Evolutionary conservation across 2,329 filamentous ascomycete genomes (phyloP).

Genomic region (Fusarium nelsonii): DNA sequence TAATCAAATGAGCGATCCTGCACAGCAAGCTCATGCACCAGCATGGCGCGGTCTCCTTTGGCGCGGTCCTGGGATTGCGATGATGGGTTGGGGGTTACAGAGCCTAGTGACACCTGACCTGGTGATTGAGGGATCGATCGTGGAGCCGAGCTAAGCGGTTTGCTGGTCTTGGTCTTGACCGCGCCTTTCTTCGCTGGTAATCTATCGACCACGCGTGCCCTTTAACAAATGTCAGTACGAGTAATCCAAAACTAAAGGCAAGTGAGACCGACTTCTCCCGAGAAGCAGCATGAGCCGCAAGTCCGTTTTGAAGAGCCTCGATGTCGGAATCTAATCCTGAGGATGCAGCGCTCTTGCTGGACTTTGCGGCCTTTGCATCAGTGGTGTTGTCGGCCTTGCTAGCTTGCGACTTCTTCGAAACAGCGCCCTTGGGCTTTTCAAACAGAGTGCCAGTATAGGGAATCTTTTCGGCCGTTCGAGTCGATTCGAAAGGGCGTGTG

Average conservation of each 20-base stretch:
- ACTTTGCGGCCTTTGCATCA: constrained; percentile 49
- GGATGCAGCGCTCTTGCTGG: constrained; percentile 53
- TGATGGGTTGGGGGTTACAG: constrained; percentile 64
- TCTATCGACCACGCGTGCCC: constrained; percentile 53
- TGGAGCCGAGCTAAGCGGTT: constrained; percentile 56
- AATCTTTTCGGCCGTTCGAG: constrained; percentile 61
- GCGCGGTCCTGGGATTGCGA: constrained; percentile 65
- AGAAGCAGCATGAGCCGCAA: constrained; percentile 53
- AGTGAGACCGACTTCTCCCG: constrained; percentile 53
- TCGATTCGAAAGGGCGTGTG: constrained; percentile 63
- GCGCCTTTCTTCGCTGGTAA: constrained; percentile 52
- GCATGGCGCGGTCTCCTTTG: constrained; percentile 64
- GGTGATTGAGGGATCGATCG: constrained; percentile 66
- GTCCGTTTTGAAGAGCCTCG: constrained; percentile 60
- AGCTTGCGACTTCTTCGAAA: constrained; percentile 43
- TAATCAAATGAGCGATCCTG: constrained; percentile 64
- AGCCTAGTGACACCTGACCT: constrained; percentile 65
- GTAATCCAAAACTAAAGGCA: constrained; percentile 19
- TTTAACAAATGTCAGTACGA: constrained; percentile 49
- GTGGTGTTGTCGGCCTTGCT: constrained; percentile 50
- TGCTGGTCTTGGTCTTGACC: constrained; percentile 58
- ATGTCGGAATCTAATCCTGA: constrained; percentile 64
- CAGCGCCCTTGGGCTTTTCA: constrained; percentile 53
- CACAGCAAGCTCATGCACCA: constrained; percentile 72
- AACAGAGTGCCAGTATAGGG: constrained; percentile 66